Conservation (phyloP, 805 yeast genomes). For the Metschnikowia kofuensis region DNA sequence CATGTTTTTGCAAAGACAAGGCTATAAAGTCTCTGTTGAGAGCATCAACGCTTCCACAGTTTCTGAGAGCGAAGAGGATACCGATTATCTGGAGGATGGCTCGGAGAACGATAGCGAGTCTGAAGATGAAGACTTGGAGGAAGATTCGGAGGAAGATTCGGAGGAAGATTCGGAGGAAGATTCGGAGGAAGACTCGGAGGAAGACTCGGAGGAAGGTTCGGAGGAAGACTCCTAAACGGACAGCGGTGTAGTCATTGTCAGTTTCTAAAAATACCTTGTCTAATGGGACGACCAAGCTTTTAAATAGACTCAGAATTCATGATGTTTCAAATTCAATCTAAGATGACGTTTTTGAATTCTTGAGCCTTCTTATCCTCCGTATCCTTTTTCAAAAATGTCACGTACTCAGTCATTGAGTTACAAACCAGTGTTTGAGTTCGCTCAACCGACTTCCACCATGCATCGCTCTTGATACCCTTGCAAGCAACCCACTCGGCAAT, state of each 20-base stretch:
- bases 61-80: neutral
- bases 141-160: conserved; percentile 11
- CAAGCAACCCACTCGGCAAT: conserved; percentile 27
- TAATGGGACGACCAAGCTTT: no score
- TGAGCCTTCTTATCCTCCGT: conserved; percentile 6
- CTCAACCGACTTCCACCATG: conserved; percentile 20
- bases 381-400: conserved; percentile 24
- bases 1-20: conserved; percentile 46
- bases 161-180: neutral
- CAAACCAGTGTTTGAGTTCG: conserved; percentile 20
- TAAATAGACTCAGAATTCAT: no score
- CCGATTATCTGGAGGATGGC: conserved; percentile 9
- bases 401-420: conserved; percentile 19
- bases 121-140: conserved; percentile 4
- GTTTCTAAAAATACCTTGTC: no score
- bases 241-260: no score
- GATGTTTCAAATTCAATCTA: neutral
- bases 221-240: no score
- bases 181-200: neutral
- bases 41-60: conserved; percentile 32
- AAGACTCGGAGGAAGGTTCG: no score
- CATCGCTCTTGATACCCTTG: conserved; percentile 18
- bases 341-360: conserved; percentile 1
- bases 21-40: conserved; percentile 61
- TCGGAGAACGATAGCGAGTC: neutral